These are phyloP conservation scores for Lepraria neglecta DNA, from an alignment of 495 filamentous ascomycete genomes.

Conservation along the genomic window DNA sequence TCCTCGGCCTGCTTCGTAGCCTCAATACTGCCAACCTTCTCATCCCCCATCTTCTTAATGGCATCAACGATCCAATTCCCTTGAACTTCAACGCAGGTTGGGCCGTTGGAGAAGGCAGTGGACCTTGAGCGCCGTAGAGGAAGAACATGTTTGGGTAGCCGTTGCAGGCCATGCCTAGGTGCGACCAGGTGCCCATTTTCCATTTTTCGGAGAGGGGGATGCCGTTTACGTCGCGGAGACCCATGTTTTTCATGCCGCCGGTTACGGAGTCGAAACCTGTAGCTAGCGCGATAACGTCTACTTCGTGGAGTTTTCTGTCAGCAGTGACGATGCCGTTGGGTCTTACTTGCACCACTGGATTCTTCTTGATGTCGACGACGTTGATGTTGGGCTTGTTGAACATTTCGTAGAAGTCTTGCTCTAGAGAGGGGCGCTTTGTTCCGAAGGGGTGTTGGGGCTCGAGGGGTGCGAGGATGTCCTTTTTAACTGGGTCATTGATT, in stretches of 20 bases:
- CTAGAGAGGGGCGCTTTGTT: conserved; percentile 49
- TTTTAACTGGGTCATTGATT: conserved; percentile 43
- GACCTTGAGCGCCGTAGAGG: conserved; percentile 47
- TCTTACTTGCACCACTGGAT: conserved; percentile 44
- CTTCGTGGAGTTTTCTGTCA: conserved; percentile 39
- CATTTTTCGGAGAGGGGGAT: conserved; percentile 43
- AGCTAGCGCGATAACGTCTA: conserved; percentile 49
- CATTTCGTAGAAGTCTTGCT: conserved; percentile 51
- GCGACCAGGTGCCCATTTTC: conserved; percentile 40
- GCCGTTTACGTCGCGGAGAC: conserved; percentile 41
- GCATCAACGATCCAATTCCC: conserved; percentile 47
- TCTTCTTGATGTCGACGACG: conserved; percentile 45
- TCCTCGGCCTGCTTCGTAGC: conserved; percentile 42
- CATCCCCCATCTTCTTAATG: conserved; percentile 37
- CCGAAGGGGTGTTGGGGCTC: conserved; percentile 49
- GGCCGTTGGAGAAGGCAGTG: conserved; percentile 46
- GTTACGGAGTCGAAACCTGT: conserved; percentile 53
- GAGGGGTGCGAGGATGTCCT: conserved; percentile 50
- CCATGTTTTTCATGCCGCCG: conserved; percentile 46
- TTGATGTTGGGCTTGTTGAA: conserved; percentile 52
- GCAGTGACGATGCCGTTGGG: conserved; percentile 39
- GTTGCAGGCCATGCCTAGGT: conserved; percentile 43
- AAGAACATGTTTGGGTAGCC: conserved; percentile 53
- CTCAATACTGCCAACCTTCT: conserved; percentile 40
- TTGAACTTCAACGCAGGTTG: conserved; percentile 43